phyloP scores from a whole-genome alignment of 768 basidiomycete species.

The Lactarius indigo region DNA sequence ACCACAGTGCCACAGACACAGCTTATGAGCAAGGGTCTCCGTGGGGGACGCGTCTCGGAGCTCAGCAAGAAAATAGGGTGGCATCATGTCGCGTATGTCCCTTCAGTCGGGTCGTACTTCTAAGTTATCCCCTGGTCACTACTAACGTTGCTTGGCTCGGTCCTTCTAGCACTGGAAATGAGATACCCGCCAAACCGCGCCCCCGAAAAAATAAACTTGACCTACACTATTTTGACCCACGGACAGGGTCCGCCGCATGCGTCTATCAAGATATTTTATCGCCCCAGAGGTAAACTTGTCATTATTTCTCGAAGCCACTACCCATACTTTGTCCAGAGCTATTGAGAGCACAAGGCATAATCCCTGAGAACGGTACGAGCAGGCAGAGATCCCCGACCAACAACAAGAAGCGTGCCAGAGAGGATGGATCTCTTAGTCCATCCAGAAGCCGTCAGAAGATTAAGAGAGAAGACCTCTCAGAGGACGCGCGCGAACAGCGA shows the following conservation, averaged over 20 bases:
- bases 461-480: not conserved
- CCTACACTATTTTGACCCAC: not conserved
- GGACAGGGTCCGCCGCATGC: not conserved
- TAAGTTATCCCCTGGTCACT: not conserved
- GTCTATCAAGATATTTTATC: slow-evolving; percentile 15
- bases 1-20: fast-evolving
- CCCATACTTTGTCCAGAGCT: slow-evolving; percentile 2
- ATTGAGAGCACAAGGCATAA: slow-evolving; percentile 17
- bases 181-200: not conserved
- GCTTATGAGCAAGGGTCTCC: not conserved
- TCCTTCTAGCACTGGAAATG: slow-evolving; percentile 11
- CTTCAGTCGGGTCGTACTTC: not conserved
- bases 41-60: slow-evolving; percentile 12
- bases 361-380: not conserved
- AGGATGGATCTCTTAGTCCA: not conserved
- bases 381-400: not conserved
- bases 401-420: slow-evolving; percentile 6
- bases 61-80: slow-evolving; percentile 22
- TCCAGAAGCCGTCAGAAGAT: not conserved
- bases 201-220: not conserved
- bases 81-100: slow-evolving; percentile 15
- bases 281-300: slow-evolving; percentile 12
- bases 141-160: not conserved
- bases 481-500: not conserved
- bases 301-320: not conserved